Evolutionary conservation across 192 early-diverging fungal genomes (phyloP).

Genomic region (Kickxella alabastrina): DNA sequence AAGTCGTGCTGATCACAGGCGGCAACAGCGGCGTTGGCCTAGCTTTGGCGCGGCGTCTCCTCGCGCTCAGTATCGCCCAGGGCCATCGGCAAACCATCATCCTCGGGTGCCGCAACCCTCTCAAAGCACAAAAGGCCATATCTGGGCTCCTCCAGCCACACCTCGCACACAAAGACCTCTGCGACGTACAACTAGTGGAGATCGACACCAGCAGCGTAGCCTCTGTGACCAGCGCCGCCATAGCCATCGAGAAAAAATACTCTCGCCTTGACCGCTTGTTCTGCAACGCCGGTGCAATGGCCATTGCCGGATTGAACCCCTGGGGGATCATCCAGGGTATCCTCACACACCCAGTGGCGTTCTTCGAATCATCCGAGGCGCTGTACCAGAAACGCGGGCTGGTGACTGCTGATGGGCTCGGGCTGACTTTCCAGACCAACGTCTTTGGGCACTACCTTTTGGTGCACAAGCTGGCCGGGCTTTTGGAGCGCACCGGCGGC

Average conservation of each 20-base stretch:
- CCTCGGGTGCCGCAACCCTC: constrained; percentile 42
- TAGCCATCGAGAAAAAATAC: neutral
- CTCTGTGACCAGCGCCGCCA: constrained; percentile 29
- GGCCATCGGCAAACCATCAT: constrained; percentile 11
- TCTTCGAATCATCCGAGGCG: constrained; percentile 47
- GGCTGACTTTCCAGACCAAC: constrained; percentile 50
- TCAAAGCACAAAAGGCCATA: constrained; percentile 17
- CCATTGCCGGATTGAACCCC: constrained; percentile 23
- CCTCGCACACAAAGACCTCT: neutral
- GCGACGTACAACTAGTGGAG: constrained; percentile 15
- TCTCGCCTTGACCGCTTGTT: constrained; percentile 30
- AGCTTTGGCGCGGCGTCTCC: constrained; percentile 18
- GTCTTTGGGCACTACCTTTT: constrained; percentile 53
- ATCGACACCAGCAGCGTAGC: constrained; percentile 45
- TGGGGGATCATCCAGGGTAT: constrained; percentile 18
- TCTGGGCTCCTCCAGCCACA: constrained; percentile 3
- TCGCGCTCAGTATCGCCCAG: neutral
- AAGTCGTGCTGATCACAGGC: constrained; percentile 32
- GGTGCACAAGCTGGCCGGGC: constrained; percentile 13
- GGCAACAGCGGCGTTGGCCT: constrained; percentile 49
- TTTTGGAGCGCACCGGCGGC: neutral
- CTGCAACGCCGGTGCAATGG: constrained; percentile 52
- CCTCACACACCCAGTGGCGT: constrained; percentile 29
- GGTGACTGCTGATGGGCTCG: constrained; percentile 35
- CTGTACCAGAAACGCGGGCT: constrained; percentile 27